A percentile compares a stretch with the other conserved stretches of the same genome.
Evolutionary conservation across 352 stramenopile species (phyloP).

Genomic region (Halophytophthora polymorphica): DNA sequence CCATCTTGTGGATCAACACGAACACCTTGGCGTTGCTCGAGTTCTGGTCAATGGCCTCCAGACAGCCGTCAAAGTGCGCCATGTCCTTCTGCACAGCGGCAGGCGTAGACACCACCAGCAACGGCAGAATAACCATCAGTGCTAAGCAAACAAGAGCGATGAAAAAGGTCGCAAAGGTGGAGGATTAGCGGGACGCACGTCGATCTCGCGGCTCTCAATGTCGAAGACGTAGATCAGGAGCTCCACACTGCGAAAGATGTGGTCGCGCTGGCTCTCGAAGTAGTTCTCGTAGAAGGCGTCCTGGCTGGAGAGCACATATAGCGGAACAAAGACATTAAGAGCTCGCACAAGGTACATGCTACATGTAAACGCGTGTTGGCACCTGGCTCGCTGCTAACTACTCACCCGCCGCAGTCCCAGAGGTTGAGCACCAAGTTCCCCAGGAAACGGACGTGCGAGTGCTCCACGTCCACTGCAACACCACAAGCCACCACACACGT

Average conservation of each 20-base stretch:
- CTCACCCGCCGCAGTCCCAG: conserved; percentile 97
- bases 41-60: conserved; percentile 98
- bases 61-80: conserved; percentile 95
- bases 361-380: not conserved
- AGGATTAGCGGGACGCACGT: conserved; percentile 35
- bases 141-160: not conserved
- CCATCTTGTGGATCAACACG: conserved; percentile 99
- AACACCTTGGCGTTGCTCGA: conserved; percentile 98
- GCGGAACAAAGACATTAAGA: conserved; percentile 5
- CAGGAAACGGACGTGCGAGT: conserved; percentile 94
- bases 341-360: not conserved
- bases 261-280: conserved; percentile 98
- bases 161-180: not conserved
- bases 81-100: conserved; percentile 92
- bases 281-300: conserved; percentile 99
- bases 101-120: conserved; percentile 7
- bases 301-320: conserved; percentile 66
- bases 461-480: conserved; percentile 87
- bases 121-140: not conserved
- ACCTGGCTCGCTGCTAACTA: conserved; percentile 8
- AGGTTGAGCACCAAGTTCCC: conserved; percentile 98
- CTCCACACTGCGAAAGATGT: conserved; percentile 99
- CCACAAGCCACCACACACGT: conserved; percentile 3
- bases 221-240: conserved; percentile 99
- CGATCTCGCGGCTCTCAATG: conserved; percentile 91